Evolutionary conservation across 352 stramenopile genomes (phyloP), one percentile per base, ranked within the genome.

Genomic region (Blastocystis sp.): DNA sequence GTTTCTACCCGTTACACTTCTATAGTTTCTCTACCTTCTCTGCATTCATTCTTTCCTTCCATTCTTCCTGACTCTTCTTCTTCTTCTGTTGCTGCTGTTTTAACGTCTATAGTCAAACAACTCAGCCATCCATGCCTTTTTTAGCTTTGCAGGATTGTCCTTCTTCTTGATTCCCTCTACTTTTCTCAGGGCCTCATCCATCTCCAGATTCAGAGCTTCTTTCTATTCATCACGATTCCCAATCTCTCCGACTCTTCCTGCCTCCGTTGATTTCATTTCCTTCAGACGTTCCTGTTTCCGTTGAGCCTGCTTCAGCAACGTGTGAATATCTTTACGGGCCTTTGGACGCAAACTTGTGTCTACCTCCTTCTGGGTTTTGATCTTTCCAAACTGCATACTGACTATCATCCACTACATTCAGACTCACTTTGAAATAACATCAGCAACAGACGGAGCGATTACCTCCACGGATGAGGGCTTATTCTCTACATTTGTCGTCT

Each of bases 1-100:
- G 35, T 46, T 74, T 74, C 63, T 74, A 74, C 32, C 27, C 7
- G 11, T 74, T 32, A 74, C 63, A 37, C 14, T 43, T 43, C 7
- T 21, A 4, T 49, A 37, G 14, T 43, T 27, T 43, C 11, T 6
- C 63, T 27, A 74, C 63, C 49, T 83, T 83, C 71, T 83, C 71
- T 24, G 71, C 71, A 19, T 83, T 39, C 29, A 65, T 83, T 43
- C 71, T 65, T n/a, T 83, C 27, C 49, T 57, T 59, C 71, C 71
- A 83, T 49, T 83, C 71, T 42, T 83, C 71, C 49, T 66, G 49
- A 59, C 71, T 83, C 71, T 83, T 83, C 71, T 83, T 83, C 71
- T 83, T 83, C 71, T 65, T 83, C 51, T 51, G 42, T n/a, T 83
- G 42, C 39, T 83, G 71, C 27, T 54, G 29, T 42, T 83, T 83